Percentiles rank a stretch among this genome's conserved stretches.
Conservation (phyloP, 2,329 filamentous ascomycete species). For the Calonectria henricotiae region DNA sequence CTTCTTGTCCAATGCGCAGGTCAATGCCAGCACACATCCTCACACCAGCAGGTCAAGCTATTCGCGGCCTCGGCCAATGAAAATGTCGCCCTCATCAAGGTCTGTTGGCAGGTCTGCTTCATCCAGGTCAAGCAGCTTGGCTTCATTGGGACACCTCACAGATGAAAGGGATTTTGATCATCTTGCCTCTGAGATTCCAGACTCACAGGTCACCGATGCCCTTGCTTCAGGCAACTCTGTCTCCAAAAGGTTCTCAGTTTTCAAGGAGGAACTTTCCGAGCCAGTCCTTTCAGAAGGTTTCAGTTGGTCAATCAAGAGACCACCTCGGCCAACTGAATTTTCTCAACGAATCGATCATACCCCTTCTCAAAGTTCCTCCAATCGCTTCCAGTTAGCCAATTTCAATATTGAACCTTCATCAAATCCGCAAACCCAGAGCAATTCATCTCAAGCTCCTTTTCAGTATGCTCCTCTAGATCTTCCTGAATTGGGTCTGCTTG, state of each 20-base stretch:
- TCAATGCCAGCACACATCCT: background rate
- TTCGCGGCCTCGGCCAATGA: background rate
- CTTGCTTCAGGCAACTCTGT: slow-evolving; percentile 1
- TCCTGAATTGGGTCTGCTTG: slow-evolving; percentile 41
- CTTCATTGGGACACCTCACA: slow-evolving; percentile 26
- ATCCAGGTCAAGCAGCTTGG: slow-evolving; percentile 29
- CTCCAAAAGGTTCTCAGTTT: slow-evolving; percentile 38
- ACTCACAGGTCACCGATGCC: slow-evolving; percentile 34
- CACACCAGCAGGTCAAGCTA: background rate
- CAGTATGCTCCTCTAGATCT: slow-evolving; percentile 39
- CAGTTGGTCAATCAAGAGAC: slow-evolving; percentile 43
- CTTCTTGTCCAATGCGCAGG: background rate
- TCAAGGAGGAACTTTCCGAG: slow-evolving; percentile 46
- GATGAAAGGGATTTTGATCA: slow-evolving; percentile 39
- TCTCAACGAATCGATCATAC: slow-evolving; percentile 42
- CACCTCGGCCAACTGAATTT: slow-evolving; percentile 48
- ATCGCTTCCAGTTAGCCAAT: background rate
- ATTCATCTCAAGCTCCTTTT: background rate
- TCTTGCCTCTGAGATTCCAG: slow-evolving; percentile 33
- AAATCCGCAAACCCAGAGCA: background rate
- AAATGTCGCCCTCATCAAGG: slow-evolving; percentile 35
- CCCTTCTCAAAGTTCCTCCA: slow-evolving; percentile 12
- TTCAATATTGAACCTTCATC: background rate
- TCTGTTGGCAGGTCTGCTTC: slow-evolving; percentile 1
- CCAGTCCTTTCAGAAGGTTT: slow-evolving; percentile 48